Evolutionary conservation across 2,329 filamentous ascomycete species (phyloP).

Genomic region (Xylariaceae sp.): DNA sequence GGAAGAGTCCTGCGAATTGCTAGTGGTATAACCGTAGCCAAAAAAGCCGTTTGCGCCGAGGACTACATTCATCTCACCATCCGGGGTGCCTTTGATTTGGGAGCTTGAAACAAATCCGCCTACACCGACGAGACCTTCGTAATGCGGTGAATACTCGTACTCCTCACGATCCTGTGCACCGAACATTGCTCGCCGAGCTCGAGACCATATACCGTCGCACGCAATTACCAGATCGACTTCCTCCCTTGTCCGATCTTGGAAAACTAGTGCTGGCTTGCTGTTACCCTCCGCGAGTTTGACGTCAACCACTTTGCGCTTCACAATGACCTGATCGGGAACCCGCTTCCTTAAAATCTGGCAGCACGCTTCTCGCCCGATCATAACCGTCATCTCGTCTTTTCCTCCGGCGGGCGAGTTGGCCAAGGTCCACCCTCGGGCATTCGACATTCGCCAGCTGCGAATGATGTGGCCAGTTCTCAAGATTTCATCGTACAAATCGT

Average conservation of each 20-base stretch:
- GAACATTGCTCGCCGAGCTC: constrained; percentile 20
- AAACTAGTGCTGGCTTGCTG: constrained; percentile 19
- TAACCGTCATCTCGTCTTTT: constrained; percentile 19
- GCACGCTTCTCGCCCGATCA: constrained; percentile 24
- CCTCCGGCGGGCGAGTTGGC: constrained; percentile 1
- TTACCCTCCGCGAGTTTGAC: constrained; percentile 20
- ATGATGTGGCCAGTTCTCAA: constrained; percentile 22
- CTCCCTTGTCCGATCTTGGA: constrained; percentile 17
- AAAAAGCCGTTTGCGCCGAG: constrained; percentile 26
- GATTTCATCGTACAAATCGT: constrained; percentile 15
- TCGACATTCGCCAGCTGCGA: constrained; percentile 23
- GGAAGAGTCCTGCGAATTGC: constrained; percentile 12
- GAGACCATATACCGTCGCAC: constrained; percentile 26
- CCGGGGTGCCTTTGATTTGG: constrained; percentile 16
- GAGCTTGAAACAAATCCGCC: constrained; percentile 23
- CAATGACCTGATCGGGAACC: constrained; percentile 15
- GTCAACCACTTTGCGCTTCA: constrained; percentile 22
- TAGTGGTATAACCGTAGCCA: constrained; percentile 24
- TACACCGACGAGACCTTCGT: constrained; percentile 24
- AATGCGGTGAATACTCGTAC: constrained; percentile 24
- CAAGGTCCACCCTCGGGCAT: constrained; percentile 22
- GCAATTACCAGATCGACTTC: constrained; percentile 24
- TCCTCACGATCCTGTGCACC: constrained; percentile 14
- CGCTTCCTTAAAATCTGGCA: constrained; percentile 20
- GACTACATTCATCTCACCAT: constrained; percentile 25